Conservation (phyloP, 805 yeast genomes). For the Candida maesae region DNA sequence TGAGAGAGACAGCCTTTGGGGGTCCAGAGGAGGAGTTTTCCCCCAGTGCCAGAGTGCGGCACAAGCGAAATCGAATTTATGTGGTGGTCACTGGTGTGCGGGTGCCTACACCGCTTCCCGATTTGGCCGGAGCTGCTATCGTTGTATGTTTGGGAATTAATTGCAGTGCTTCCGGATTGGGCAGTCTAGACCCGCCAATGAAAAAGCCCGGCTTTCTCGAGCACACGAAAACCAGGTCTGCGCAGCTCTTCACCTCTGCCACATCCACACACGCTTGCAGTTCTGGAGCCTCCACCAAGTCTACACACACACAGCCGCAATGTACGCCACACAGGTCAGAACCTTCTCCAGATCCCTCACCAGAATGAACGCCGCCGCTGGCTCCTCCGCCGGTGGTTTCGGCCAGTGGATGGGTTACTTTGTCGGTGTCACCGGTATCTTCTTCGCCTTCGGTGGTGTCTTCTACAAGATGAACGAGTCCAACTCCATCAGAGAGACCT, state of each 20-base stretch:
- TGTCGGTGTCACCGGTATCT: constrained; percentile 22
- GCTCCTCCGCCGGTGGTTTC: constrained; percentile 15
- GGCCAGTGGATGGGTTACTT: constrained; percentile 26
- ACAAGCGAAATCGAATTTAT: constrained; percentile 1
- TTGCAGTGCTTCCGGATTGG: constrained; percentile 4
- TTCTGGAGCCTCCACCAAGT: neutral
- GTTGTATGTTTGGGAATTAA: neutral
- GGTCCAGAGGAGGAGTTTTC: neutral
- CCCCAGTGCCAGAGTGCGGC: neutral
- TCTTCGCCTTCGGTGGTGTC: constrained; percentile 22
- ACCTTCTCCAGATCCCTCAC: constrained; percentile 25
- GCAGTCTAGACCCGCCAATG: constrained; percentile 18
- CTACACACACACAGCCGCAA: constrained; percentile 4
- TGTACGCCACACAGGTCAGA: constrained; percentile 28
- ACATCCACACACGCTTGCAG: neutral
- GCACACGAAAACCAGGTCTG: neutral
- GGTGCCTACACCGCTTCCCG: constrained; percentile 1
- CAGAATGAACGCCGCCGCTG: constrained; percentile 22
- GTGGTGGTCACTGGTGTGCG: no score
- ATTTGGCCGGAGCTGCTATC: neutral
- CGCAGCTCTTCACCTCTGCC: neutral
- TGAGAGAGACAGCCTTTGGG: neutral
- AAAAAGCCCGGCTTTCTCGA: constrained; percentile 3
- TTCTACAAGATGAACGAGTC: constrained; percentile 25
- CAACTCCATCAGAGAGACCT: constrained; percentile 20